These are phyloP conservation scores for Aspergillus sp. DNA, from an alignment of 2,329 filamentous ascomycete genomes.

Conservation along the genomic window DNA sequence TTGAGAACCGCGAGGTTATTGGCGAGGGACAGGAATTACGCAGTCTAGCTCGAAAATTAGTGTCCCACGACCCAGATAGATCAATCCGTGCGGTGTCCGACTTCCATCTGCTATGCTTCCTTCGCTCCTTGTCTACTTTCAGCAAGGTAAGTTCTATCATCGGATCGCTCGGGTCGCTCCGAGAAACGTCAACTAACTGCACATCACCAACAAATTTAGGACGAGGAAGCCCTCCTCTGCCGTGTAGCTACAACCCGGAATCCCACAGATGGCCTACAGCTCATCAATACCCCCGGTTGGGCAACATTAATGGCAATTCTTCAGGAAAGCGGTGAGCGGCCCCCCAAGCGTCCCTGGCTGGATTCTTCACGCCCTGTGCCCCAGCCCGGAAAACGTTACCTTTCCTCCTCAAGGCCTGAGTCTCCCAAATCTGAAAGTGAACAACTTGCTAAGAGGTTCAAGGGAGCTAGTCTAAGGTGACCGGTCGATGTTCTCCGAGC, in stretches of 20 bases:
- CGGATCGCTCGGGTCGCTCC: background rate
- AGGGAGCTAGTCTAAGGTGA: conserved; percentile 59
- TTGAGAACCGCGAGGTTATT: conserved; percentile 86
- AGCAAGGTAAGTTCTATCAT: conserved; percentile 67
- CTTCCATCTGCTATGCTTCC: conserved; percentile 89
- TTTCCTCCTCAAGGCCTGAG: conserved; percentile 35
- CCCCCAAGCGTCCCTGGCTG: conserved; percentile 67
- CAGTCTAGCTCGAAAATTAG: conserved; percentile 67
- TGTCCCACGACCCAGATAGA: conserved; percentile 60
- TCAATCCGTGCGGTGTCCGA: conserved; percentile 75
- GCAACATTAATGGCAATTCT: conserved; percentile 90
- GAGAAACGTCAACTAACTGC: background rate
- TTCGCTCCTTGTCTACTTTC: conserved; percentile 76
- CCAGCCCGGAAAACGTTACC: conserved; percentile 35
- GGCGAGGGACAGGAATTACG: conserved; percentile 81
- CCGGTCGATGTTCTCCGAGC: conserved; percentile 8
- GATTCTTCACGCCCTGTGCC: conserved; percentile 35
- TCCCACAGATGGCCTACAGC: conserved; percentile 74
- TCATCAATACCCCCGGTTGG: conserved; percentile 88
- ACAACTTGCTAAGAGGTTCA: conserved; percentile 65
- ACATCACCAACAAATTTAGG: conserved; percentile 53
- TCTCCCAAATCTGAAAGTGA: conserved; percentile 53
- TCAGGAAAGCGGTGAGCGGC: conserved; percentile 95
- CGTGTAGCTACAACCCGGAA: conserved; percentile 80
- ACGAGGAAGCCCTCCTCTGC: conserved; percentile 84